These are phyloP conservation scores for Panus rudis DNA, from an alignment of 768 basidiomycete genomes.

Conservation along the genomic window DNA sequence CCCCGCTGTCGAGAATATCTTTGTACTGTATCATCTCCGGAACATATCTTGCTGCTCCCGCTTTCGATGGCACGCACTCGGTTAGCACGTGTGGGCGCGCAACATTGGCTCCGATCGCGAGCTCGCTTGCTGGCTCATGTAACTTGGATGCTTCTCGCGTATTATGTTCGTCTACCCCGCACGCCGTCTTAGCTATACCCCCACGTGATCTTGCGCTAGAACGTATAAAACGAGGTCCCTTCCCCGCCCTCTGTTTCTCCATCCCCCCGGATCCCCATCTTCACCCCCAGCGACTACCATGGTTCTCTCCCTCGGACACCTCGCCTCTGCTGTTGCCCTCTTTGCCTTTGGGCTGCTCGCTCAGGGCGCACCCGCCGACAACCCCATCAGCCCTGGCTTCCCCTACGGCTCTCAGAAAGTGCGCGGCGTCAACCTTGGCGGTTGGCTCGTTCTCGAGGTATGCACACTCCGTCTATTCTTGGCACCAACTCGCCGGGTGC, in stretches of 20 bases:
- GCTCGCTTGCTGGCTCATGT: neutral
- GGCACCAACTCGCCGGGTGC: neutral
- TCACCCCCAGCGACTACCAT: slow-evolving; percentile 7
- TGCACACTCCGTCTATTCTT: slow-evolving; percentile 8
- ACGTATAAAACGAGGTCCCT: neutral
- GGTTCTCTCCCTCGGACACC: slow-evolving; percentile 5
- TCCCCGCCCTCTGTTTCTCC: neutral
- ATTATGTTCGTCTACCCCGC: neutral
- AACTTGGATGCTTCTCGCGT: neutral
- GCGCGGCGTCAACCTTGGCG: slow-evolving; percentile 79
- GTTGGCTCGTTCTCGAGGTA: slow-evolving; percentile 52
- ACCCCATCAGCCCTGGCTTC: slow-evolving; percentile 47
- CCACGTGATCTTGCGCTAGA: too few relatives aligned
- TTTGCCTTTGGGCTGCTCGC: slow-evolving; percentile 27
- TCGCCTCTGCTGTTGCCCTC: slow-evolving; percentile 16
- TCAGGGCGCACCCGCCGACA: slow-evolving; percentile 15
- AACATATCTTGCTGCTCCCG: too few relatives aligned
- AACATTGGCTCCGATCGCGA: neutral
- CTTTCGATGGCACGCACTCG: neutral
- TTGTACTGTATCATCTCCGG: too few relatives aligned
- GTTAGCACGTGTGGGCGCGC: neutral
- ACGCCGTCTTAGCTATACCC: too few relatives aligned
- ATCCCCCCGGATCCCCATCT: slow-evolving; percentile 8
- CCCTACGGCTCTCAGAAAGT: slow-evolving; percentile 69
- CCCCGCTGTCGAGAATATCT: too few relatives aligned